A percentile compares a stretch with the other conserved stretches of the same genome.
phyloP scores from a whole-genome alignment of 768 basidiomycete species.

The Postia placenta region DNA sequence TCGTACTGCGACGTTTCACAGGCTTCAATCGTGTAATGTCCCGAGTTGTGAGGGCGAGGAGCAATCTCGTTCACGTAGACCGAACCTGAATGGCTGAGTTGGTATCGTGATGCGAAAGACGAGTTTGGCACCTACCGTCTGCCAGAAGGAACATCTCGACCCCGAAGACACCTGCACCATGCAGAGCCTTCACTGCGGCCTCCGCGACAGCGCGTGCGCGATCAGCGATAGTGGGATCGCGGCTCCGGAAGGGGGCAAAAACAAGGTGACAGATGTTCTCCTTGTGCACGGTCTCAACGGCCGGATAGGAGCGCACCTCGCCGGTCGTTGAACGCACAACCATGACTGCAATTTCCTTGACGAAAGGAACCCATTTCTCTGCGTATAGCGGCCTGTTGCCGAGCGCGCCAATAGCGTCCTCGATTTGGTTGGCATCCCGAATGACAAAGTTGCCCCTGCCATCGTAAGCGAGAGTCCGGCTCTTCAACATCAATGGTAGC shows the following conservation, averaged over 20 bases:
- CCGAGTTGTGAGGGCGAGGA: constrained; percentile 96
- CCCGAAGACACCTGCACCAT: constrained; percentile 92
- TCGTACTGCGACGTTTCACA: constrained; percentile 96
- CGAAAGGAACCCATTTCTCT: constrained; percentile 89
- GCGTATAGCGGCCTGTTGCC: constrained; percentile 78
- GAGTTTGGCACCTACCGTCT: constrained; percentile 68
- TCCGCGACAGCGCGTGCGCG: constrained; percentile 74
- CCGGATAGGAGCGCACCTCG: constrained; percentile 77
- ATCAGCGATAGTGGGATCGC: constrained; percentile 44
- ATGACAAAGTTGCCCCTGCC: constrained; percentile 90
- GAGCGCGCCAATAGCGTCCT: constrained; percentile 51
- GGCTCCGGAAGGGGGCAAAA: constrained; percentile 74
- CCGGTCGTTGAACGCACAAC: constrained; percentile 79
- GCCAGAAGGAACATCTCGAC: constrained; percentile 96
- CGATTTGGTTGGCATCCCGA: constrained; percentile 42
- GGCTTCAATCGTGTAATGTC: constrained; percentile 98
- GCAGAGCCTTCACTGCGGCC: constrained; percentile 66
- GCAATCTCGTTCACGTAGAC: constrained; percentile 96
- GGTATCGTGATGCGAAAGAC: neutral
- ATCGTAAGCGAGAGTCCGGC: constrained; percentile 92
- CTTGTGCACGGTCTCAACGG: constrained; percentile 93
- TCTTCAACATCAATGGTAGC: constrained; percentile 92
- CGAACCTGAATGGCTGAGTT: constrained; percentile 45
- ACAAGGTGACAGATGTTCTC: constrained; percentile 92
- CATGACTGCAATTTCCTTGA: constrained; percentile 93